A percentile compares a stretch with the other conserved stretches of the same genome.
These are phyloP conservation scores for Stenocarpella maydis DNA, from an alignment of 2,329 filamentous ascomycete genomes.

Conservation along the genomic window DNA sequence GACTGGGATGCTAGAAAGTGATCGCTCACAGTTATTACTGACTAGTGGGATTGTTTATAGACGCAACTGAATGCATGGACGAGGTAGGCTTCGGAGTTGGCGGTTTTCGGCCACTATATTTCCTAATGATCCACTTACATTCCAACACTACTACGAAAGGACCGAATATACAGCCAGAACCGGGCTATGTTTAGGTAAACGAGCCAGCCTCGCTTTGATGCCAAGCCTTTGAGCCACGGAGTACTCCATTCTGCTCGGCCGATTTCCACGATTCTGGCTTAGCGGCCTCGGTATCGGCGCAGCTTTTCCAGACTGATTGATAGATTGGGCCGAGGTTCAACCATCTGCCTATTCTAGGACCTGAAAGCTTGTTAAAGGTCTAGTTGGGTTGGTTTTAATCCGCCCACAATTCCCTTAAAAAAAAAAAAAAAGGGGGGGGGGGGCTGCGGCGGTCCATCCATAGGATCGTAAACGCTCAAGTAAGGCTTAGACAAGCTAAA, in stretches of 20 bases:
- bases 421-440: too few relatives aligned
- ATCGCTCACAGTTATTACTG: neutral
- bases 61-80: too few relatives aligned
- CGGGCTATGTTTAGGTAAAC: neutral
- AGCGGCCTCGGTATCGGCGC: constrained; percentile 2
- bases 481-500: too few relatives aligned
- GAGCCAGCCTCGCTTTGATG: neutral
- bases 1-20: neutral
- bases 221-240: neutral
- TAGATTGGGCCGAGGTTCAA: neutral
- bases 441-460: too few relatives aligned
- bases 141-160: neutral
- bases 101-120: neutral
- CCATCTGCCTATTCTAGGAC: neutral
- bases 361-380: too few relatives aligned
- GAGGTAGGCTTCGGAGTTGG: neutral
- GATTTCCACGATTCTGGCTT: neutral
- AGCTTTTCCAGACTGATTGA: too few relatives aligned
- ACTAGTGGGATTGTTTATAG: neutral
- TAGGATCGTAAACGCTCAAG: too few relatives aligned
- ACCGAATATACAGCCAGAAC: neutral
- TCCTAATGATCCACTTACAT: neutral
- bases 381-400: too few relatives aligned
- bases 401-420: too few relatives aligned
- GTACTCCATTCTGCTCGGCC: neutral